These are phyloP conservation scores for Oemleria cerasiformis DNA, from an alignment of 306 rosid genomes.

Conservation along the genomic window DNA sequence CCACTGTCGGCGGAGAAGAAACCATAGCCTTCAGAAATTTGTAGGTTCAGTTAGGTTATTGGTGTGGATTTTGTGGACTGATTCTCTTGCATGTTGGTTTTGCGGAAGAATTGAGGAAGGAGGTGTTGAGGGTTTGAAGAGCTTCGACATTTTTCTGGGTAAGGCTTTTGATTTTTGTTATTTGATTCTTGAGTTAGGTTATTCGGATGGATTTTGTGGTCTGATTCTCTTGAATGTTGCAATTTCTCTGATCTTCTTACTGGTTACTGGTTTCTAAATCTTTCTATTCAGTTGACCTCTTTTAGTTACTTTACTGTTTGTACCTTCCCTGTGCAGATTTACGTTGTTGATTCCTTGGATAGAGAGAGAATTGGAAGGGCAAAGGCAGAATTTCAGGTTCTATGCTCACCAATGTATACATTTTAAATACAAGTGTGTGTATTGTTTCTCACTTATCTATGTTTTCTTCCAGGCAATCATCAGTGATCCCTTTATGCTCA, in stretches of 20 bases:
- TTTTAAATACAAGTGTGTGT: conserved; percentile 15
- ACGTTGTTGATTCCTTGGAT: conserved; percentile 91
- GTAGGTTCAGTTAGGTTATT: no score
- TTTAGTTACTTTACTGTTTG: neutral
- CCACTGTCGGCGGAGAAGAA: no score
- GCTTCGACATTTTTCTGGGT: no score
- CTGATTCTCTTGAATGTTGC: no score
- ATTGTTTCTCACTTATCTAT: conserved; percentile 24
- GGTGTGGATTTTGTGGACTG: no score
- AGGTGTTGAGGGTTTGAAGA: no score
- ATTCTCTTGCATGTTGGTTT: no score
- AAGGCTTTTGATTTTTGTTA: no score
- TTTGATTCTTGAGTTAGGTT: no score
- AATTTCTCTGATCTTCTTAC: conserved; percentile 13
- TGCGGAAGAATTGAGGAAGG: no score
- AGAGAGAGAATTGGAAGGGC: conserved; percentile 90
- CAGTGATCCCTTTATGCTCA: conserved; percentile 95
- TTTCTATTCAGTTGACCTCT: neutral
- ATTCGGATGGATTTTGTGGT: no score
- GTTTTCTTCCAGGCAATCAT: conserved; percentile 62
- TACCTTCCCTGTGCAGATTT: conserved; percentile 53
- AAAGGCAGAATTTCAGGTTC: conserved; percentile 90
- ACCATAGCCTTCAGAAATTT: no score
- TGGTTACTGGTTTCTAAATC: neutral
- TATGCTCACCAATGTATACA: conserved; percentile 20